Percentiles rank a stretch among this genome's conserved stretches.
phyloP scores from a whole-genome alignment of 345 rosid genomes.

The Syzygium aromaticum region DNA sequence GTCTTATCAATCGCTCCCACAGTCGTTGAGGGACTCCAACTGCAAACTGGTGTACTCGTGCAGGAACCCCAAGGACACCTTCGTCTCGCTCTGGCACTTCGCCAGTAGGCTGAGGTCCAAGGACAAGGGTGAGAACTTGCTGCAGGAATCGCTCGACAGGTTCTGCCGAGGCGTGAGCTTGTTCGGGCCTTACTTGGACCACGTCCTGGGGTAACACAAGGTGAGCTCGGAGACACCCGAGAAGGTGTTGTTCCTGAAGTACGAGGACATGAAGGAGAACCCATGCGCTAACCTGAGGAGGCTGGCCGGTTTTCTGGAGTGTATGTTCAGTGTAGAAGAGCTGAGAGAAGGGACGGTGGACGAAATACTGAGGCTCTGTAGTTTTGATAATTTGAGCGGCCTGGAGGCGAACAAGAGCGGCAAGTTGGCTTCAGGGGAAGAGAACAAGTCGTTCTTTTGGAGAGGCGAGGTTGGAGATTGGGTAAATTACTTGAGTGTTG shows the following conservation, averaged over 20 bases:
- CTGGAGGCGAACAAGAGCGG: slow-evolving; percentile 7
- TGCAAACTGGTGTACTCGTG: slow-evolving; percentile 9
- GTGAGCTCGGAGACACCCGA: slow-evolving; percentile 7
- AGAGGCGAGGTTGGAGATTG: slow-evolving; percentile 34
- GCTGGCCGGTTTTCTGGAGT: slow-evolving; percentile 4
- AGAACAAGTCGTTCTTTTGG: slow-evolving; percentile 7
- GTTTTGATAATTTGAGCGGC: slow-evolving; percentile 5
- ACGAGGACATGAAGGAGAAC: slow-evolving; percentile 5
- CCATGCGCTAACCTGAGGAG: background rate
- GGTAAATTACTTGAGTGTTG: slow-evolving; percentile 22
- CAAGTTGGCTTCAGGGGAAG: background rate
- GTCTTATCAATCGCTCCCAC: slow-evolving; percentile 1
- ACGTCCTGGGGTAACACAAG: slow-evolving; percentile 4
- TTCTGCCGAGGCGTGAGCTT: slow-evolving; percentile 6
- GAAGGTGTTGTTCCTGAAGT: slow-evolving; percentile 5
- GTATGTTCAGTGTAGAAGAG: background rate
- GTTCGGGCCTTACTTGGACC: slow-evolving; percentile 8
- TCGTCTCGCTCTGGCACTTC: slow-evolving; percentile 13
- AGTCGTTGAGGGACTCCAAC: background rate
- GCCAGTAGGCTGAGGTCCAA: background rate
- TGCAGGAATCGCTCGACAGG: slow-evolving; percentile 7
- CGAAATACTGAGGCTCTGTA: slow-evolving; percentile 1
- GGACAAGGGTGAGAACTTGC: background rate
- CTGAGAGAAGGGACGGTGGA: too few species aligned
- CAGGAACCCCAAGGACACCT: slow-evolving; percentile 10